A percentile compares a stretch with the other conserved stretches of the same genome.
Evolutionary conservation across 2,329 filamentous ascomycete species (phyloP).

Genomic region (Dryadomyces quercus-mongolicae): DNA sequence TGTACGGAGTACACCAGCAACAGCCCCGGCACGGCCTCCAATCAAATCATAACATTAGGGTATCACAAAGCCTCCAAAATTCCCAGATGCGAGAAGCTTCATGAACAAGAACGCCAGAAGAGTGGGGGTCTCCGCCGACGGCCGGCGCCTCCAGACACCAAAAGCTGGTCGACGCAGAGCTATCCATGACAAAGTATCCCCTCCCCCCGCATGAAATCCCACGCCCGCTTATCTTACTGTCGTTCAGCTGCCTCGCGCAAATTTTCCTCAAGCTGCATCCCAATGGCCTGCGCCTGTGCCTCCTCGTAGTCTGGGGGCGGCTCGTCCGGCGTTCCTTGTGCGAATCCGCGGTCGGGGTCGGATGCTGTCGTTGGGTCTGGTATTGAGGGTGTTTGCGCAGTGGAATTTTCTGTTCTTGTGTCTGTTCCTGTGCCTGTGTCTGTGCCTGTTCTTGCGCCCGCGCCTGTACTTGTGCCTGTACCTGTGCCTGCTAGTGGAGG

Average conservation of each 20-base stretch:
- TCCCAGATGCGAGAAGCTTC: not conserved
- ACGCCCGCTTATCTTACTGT: constrained; percentile 19
- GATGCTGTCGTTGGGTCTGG: not conserved
- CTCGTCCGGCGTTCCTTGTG: constrained; percentile 45
- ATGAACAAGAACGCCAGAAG: not conserved
- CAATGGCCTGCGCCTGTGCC: constrained; percentile 60
- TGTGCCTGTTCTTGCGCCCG: not conserved
- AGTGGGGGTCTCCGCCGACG: not conserved
- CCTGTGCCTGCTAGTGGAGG: not conserved
- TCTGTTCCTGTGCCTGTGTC: not conserved
- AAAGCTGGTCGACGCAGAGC: not conserved
- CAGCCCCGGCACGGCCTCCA: not conserved
- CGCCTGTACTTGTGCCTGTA: not conserved
- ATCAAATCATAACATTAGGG: constrained; percentile 3
- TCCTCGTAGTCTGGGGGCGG: constrained; percentile 89
- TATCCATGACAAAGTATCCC: too few species aligned
- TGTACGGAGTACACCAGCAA: not conserved
- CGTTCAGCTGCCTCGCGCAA: constrained; percentile 62
- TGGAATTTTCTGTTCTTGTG: not conserved
- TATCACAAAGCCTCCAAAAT: constrained; percentile 6
- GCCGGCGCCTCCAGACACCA: not conserved
- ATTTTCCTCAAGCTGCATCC: constrained; percentile 52
- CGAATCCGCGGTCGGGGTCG: constrained; percentile 2
- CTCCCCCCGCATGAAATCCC: not conserved
- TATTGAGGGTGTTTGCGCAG: constrained; percentile 1